Evolutionary conservation across 495 filamentous ascomycete species (phyloP).

Genomic region (Daldinia bambusicola): DNA sequence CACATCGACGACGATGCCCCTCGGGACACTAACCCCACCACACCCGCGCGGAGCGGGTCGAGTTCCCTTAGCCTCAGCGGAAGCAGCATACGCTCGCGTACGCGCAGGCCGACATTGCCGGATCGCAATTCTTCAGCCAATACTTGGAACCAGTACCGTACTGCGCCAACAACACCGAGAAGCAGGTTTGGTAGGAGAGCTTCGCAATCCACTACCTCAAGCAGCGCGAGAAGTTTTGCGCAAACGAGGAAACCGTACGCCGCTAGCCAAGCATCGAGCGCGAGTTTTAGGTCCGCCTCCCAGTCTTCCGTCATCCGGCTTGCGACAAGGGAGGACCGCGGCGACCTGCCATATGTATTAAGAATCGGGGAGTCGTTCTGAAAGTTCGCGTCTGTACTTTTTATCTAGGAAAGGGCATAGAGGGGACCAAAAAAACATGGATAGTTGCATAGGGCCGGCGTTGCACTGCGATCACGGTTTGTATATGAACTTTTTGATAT

Average conservation of each 20-base stretch:
- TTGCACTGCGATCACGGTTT: constrained; percentile 6
- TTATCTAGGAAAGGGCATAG: constrained; percentile 3
- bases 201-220: constrained; percentile 50
- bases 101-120: constrained; percentile 26
- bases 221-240: constrained; percentile 54
- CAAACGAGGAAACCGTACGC: constrained; percentile 56
- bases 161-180: constrained; percentile 63
- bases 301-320: constrained; percentile 56
- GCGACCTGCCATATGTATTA: constrained; percentile 57
- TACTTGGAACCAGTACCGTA: constrained; percentile 55
- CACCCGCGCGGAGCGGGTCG: constrained; percentile 38
- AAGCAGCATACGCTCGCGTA: constrained; percentile 45
- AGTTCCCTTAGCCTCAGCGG: constrained; percentile 40
- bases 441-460: constrained; percentile 28
- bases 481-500: constrained; percentile 10
- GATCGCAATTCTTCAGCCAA: constrained; percentile 52
- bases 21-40: constrained; percentile 46
- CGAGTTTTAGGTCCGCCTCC: constrained; percentile 52
- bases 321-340: constrained; percentile 49
- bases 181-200: constrained; percentile 47
- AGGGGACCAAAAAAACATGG: not conserved
- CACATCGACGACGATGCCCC: constrained; percentile 61
- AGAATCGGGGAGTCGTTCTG: constrained; percentile 40
- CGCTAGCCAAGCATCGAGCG: constrained; percentile 51
- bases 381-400: not conserved